Base-by-base conservation (phyloP, 208 protist species). In the Crithidia acanthocephali region DNA sequence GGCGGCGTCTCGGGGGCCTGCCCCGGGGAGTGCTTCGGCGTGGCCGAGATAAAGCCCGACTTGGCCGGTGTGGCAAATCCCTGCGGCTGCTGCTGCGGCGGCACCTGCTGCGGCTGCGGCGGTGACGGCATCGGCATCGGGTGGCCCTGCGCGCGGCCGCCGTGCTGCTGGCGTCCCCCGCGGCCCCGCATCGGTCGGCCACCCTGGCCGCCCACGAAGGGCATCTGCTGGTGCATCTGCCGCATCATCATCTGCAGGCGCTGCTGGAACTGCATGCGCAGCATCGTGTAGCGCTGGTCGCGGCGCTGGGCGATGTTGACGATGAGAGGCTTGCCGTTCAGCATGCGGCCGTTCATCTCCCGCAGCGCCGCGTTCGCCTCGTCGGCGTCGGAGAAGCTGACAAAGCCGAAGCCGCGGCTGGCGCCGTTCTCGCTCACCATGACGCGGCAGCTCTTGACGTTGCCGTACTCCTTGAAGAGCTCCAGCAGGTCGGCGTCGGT, bases 381-480 rank as follows among this genome's bases (percentile, higher is more conserved):
- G 75, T 99, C 98, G 30, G 96, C 88, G 55, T 92, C 97, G 74
- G 99, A 94, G 83, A 99, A 99, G 76, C 99, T 98, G 20, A 99
- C 98, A 69, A 99, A 99, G 60, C 98, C 99, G 76, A 99, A 99
- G 66, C 99, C 98, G 67, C 92, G 92, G 73, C 93, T 98, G 28
- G 91, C 92, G n/a, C 97, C 97, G 58, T 86, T 92, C n/a, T 87
- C 79, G 74, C 95, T 91, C 51, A 80, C 87, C 87, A 94, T 92
- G 56, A 99, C 95, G 76, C 99, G 99, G 91, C 98, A 99, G 58
- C 98, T 99, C 60, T 99, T 94, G 72, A 99, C 99, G 47, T 93
- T 94, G 55, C 99, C 99, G 79, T 99, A 99, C 52, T 92, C 90
- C 62, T 92, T 94, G 90, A 99, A 99, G 9, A 98, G 97, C 74